Base-by-base conservation (phyloP, 805 yeast species). In the Pichia rugopelliculosa region DNA sequence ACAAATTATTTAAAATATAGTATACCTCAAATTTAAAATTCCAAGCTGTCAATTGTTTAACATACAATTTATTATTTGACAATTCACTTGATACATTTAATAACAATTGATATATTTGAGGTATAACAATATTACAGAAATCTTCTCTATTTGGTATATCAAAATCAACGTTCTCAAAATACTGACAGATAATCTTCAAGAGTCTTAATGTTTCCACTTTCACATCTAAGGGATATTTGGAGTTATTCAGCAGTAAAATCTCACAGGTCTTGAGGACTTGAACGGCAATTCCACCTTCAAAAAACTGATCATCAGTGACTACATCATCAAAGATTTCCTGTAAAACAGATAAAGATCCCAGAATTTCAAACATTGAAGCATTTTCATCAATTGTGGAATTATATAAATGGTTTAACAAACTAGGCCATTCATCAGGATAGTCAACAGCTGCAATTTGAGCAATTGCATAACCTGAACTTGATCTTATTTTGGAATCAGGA, bases 381-480 rank as follows among this genome's bases (percentile, higher is more conserved):
- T 68, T 59, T 10, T 62, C 56, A 33, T 76, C 70, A 24, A 64
- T 61, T 6, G 57, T 53, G n/a, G 50, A 17, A 1, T 58, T 59
- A 56, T 79, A 80, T 20, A 87, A 58, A 7, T 62, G 62, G 30
- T 65, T 59, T 47, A 86, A 60, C 41, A 90, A 68, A 21, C 72
- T 74, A 0, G 97, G 96, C 98, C 98, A 91, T 60, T 88, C 95
- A 59, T 93, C 98, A 0, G 99, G 99, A 59, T 78, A 91, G 59
- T 91, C 99, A 1, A 82, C 85, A 3, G 85, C 84, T 0, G 96
- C 88, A 15, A 91, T 86, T 57, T 86, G 95, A 6, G 85, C 85
- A 17, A 89, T 76, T 15, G 86, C 82, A 53, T 87, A 82, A 1
- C 90, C 80, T 2, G 85, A 77, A 44, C 85, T 75, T 26, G 73